phyloP scores from a whole-genome alignment of 179 eudicot species.

The Silene noctiflora region DNA sequence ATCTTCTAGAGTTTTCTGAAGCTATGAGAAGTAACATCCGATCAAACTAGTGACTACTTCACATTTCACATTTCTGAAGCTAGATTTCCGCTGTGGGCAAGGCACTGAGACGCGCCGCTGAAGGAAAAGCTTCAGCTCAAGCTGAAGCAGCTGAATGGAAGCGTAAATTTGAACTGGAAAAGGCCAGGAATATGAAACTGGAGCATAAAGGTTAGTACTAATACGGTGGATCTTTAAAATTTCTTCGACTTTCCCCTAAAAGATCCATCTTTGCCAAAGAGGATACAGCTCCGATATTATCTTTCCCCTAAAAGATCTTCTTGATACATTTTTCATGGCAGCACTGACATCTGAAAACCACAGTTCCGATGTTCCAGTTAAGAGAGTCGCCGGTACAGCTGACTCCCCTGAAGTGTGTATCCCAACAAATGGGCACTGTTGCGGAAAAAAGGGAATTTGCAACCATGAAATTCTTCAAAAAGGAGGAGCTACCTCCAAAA shows the following conservation, averaged over 20 bases:
- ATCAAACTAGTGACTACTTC: conserved; percentile 6
- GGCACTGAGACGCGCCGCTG: conserved; percentile 73
- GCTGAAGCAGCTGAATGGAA: conserved; percentile 98
- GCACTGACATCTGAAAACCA: conserved; percentile 34
- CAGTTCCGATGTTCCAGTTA: conserved; percentile 24
- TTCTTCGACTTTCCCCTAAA: too few species aligned
- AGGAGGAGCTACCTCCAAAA: conserved; percentile 37
- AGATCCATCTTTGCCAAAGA: too few species aligned
- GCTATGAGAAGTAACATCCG: conserved; percentile 74
- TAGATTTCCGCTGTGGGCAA: conserved; percentile 98
- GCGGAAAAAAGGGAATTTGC: conserved; percentile 74
- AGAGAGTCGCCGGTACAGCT: conserved; percentile 25
- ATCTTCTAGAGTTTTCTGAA: conserved; percentile 90
- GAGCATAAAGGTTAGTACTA: conserved; percentile 62
- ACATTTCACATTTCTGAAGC: too few species aligned
- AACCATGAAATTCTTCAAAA: conserved; percentile 78
- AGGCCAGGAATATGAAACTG: conserved; percentile 56
- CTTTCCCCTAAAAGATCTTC: background rate
- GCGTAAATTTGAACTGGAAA: conserved; percentile 91
- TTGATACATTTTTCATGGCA: conserved; percentile 21
- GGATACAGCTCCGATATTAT: too few species aligned
- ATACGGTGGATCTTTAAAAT: too few species aligned
- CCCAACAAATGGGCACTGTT: conserved; percentile 46
- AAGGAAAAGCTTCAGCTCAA: conserved; percentile 96
- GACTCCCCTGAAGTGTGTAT: conserved; percentile 23